Base-by-base conservation (phyloP, 371 early-diverging fungal genomes). In the Mucor irregularis region DNA sequence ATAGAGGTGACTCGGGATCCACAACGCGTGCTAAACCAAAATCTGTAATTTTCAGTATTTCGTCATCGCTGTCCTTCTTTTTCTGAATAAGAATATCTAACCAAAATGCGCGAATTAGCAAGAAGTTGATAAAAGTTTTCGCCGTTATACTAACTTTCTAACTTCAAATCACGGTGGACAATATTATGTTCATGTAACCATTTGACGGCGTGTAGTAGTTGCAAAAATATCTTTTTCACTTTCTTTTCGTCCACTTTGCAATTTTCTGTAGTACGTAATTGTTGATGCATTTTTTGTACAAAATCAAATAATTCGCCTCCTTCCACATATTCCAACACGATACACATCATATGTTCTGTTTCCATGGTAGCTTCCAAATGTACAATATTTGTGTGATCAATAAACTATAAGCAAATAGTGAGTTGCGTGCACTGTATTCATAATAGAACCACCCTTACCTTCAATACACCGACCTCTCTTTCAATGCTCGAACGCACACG, bases 101-200 rank as follows among this genome's bases (percentile, higher is more conserved):
- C 21, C 21, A 14, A 21, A 21, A 21, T 40, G 21, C 26, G 33
- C 34, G 26, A 17, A 16, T 17, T 16, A 33, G 49, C 13, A 30
- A 26, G 42, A 31, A 19, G 50, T 19, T 37, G 35, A 48, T 6
- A 28, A 25, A 30, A 21, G 21, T 9, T 22, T 25, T n/a, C 25
- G 4, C 8, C 6, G 22, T 42, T 49, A 33, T 40, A 65, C 74
- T 72, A 81, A 81, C 90, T 91, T 69, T 92, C 89, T 10, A 90
- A 74, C 60, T 92, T 92, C 8, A 92, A 59, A 62, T 92, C 92
- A 33, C 90, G 69, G 69, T 92, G 92, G 13, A 87, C 85, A 57
- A 90, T 82, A 45, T 85, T 79, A 50, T 80, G 77, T 17, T 78
- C 80, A 64, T 92, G 92, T 70, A 89, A 61, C 71, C 84, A 90